phyloP scores from a whole-genome alignment of 345 rosid genomes.

The Murraya koenigii region DNA sequence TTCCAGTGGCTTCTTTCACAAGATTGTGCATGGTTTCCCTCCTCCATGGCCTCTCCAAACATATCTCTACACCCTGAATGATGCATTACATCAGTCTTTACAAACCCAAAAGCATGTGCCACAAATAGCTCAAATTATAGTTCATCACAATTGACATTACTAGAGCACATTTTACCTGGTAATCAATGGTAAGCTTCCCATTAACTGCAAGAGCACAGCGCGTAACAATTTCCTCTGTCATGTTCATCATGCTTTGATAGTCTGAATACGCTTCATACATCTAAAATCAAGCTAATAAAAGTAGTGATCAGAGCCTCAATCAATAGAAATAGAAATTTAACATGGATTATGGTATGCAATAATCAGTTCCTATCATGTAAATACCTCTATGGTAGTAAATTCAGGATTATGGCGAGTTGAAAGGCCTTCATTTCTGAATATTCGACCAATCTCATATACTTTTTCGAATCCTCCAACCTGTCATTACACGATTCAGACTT shows the following conservation, averaged over 20 bases:
- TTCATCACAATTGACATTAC: background rate
- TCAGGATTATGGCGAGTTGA: conserved; percentile 98
- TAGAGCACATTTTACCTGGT: conserved; percentile 54
- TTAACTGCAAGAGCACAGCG: conserved; percentile 75
- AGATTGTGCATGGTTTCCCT: conserved; percentile 97
- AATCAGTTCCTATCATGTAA: conserved; percentile 9
- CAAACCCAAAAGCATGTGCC: conserved; percentile 3
- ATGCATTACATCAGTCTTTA: conserved; percentile 20
- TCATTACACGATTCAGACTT: conserved; percentile 19
- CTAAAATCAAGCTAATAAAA: conserved; percentile 42
- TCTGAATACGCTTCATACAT: conserved; percentile 97
- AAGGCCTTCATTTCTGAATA: conserved; percentile 96
- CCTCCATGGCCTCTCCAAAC: conserved; percentile 87
- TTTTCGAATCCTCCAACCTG: conserved; percentile 99
- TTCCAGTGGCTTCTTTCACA: conserved; percentile 70
- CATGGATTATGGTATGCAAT: conserved; percentile 7
- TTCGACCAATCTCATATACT: conserved; percentile 94
- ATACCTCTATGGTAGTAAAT: conserved; percentile 96
- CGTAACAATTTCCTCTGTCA: conserved; percentile 86
- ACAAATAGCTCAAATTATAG: conserved; percentile 9
- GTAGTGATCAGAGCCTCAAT: conserved; percentile 23
- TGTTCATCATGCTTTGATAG: conserved; percentile 88
- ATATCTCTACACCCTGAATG: conserved; percentile 72
- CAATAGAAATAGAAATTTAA: background rate
- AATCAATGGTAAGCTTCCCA: conserved; percentile 71